phyloP scores from a whole-genome alignment of 1,284 basidiomycete species.

The Phellopilus nigrolimitatus region DNA sequence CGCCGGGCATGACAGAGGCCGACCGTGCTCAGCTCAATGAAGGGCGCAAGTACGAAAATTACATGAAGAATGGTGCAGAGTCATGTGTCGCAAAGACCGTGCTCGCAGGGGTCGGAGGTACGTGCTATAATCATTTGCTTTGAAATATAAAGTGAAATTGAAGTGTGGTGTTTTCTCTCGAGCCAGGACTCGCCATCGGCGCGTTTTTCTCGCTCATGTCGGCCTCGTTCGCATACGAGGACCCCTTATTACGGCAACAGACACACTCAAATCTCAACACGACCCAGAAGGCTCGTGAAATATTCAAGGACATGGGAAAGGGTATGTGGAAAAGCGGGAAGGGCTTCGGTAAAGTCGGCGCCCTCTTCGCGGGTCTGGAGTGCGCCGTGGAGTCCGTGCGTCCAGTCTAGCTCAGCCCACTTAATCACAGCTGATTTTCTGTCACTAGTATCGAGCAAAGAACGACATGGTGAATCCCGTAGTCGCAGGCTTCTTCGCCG shows the following conservation, averaged over 20 bases:
- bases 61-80: slow-evolving; percentile 70
- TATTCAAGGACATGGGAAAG: slow-evolving; percentile 93
- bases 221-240: slow-evolving; percentile 92
- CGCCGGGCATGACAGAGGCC: slow-evolving; percentile 77
- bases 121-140: slow-evolving; percentile 31
- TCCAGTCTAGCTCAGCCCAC: slow-evolving; percentile 24
- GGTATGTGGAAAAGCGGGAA: slow-evolving; percentile 90
- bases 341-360: slow-evolving; percentile 94
- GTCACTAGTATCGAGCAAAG: slow-evolving; percentile 82
- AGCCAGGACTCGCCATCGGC: slow-evolving; percentile 81
- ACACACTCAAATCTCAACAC: slow-evolving; percentile 55
- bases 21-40: slow-evolving; percentile 68
- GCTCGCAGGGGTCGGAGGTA: slow-evolving; percentile 77
- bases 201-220: slow-evolving; percentile 97
- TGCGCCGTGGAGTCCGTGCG: slow-evolving; percentile 94
- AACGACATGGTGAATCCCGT: slow-evolving; percentile 89
- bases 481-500: slow-evolving; percentile 67
- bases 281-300: slow-evolving; percentile 76
- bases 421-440: slow-evolving; percentile 3
- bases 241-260: slow-evolving; percentile 76
- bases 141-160: background rate
- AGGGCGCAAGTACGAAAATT: slow-evolving; percentile 71
- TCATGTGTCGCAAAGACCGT: slow-evolving; percentile 81
- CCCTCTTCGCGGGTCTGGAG: slow-evolving; percentile 89
- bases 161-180: slow-evolving; percentile 17